Base-by-base conservation (phyloP, 176 grass and related monocot species). In the Aegilops sharonensis region DNA sequence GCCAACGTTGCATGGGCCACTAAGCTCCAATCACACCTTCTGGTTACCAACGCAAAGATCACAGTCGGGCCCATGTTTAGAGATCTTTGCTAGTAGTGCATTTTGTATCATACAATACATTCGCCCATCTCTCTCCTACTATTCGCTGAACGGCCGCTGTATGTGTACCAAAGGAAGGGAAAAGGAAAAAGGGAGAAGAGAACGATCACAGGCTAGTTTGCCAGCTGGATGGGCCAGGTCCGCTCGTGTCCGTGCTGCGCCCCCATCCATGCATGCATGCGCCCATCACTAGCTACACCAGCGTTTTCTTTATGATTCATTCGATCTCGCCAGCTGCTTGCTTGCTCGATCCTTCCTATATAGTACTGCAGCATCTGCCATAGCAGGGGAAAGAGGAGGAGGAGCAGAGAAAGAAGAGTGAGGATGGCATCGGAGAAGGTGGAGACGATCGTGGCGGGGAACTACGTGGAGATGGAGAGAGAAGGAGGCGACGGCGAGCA, bases 401-500 rank as follows among this genome's bases (percentile, higher is more conserved):
- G 9, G 30, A 37, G 24, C 56, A 31, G 30, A 88, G 29, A 54
- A 18, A 2, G 2, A 2, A 18, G 14, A 0, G 24, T 18, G 17
- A 32, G 30, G 18, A 95, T 99, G 97, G 94, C 94, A 32, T 94
- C 94, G 5, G 97, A 99, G 89, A 99, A 96, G 77, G 97, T 99
- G 43, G 97, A 99, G 92, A 99, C 97, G 65, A 85, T 99, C 68
- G 92, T 99, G 75, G 97, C 92, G 0, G 97, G 97, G 59, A 99
- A 96, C 88, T 99, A 99, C 63, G 47, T 93, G 48, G 97, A 99
- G 92, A 99, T 99, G 94, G 97, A 96, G 85, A 72, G 36, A 32
- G 94, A 90, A 81, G 82, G 72, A 11, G 62, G 5, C 25, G 62
- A 4, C 31, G 66, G 11, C 2, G 83, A 25, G 50, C 14, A 45